Evolutionary conservation across 2,329 filamentous ascomycete genomes (phyloP).

Genomic region (Grosmannia clavigera): DNA sequence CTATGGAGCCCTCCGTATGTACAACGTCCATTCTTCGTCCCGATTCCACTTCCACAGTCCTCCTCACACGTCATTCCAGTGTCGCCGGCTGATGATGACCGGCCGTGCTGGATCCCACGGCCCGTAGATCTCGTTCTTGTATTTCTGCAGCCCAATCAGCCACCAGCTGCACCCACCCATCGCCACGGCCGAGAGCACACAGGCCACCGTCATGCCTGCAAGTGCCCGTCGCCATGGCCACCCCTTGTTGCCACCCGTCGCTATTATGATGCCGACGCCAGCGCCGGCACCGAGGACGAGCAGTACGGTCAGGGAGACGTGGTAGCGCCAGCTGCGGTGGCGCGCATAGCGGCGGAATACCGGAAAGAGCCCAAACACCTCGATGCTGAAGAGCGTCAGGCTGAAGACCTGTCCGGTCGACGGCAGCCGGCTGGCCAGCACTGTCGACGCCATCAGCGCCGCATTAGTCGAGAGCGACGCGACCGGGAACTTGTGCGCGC

Average conservation of each 20-base stretch:
- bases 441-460: conserved; percentile 89
- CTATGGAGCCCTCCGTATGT: too few species aligned
- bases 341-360: conserved; percentile 85
- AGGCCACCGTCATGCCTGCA: conserved; percentile 63
- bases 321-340: conserved; percentile 69
- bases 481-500: conserved; percentile 45
- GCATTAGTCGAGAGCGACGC: conserved; percentile 83
- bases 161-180: conserved; percentile 97
- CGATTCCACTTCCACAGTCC: not conserved
- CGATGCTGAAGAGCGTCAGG: conserved; percentile 88
- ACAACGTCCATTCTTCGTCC: not conserved
- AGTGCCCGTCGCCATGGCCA: conserved; percentile 45
- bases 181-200: conserved; percentile 59
- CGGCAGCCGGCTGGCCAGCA: conserved; percentile 78
- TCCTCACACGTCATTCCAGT: conserved; percentile 31
- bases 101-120: conserved; percentile 95
- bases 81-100: conserved; percentile 58
- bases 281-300: conserved; percentile 71
- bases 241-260: conserved; percentile 23
- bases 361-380: conserved; percentile 95
- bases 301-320: conserved; percentile 61
- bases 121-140: conserved; percentile 97
- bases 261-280: conserved; percentile 56
- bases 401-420: conserved; percentile 92
- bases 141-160: conserved; percentile 92